These are phyloP conservation scores for Xerocomellus chrysenteron DNA, from an alignment of 768 basidiomycete species.

Conservation along the genomic window DNA sequence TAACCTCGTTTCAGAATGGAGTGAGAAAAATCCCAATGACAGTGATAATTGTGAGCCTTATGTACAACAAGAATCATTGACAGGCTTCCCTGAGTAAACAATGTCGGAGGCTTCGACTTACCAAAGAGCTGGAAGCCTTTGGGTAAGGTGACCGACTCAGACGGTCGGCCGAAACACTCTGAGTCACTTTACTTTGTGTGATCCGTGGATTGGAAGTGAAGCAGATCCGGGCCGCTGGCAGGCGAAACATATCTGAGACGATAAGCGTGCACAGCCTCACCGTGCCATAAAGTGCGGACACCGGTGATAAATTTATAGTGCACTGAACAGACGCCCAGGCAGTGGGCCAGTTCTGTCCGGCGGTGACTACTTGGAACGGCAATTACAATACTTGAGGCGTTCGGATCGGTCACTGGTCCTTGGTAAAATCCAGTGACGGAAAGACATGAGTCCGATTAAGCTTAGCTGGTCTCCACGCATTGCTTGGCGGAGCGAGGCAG, in stretches of 20 bases:
- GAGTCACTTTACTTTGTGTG: too few species aligned
- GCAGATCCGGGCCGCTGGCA: too few species aligned
- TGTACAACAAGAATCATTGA: background rate
- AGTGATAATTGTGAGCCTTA: background rate
- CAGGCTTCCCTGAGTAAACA: background rate
- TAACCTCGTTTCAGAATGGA: background rate
- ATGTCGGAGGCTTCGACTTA: too few species aligned
- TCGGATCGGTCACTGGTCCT: too few species aligned
- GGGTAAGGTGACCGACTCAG: too few species aligned
- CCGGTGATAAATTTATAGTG: background rate
- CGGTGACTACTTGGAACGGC: background rate
- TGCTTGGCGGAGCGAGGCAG: conserved; percentile 5
- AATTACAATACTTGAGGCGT: background rate
- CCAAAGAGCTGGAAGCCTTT: too few species aligned
- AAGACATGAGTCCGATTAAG: too few species aligned
- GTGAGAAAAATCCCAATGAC: background rate
- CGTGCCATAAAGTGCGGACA: background rate
- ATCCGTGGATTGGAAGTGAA: too few species aligned
- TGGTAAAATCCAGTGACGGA: too few species aligned
- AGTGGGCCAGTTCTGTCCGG: background rate
- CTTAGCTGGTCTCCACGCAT: too few species aligned
- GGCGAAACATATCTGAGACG: too few species aligned
- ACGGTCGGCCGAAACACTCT: background rate
- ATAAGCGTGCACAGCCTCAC: background rate
- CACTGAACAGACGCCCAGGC: background rate